These are phyloP conservation scores for Datisca glomerata DNA, from an alignment of 306 rosid species.

Conservation along the genomic window DNA sequence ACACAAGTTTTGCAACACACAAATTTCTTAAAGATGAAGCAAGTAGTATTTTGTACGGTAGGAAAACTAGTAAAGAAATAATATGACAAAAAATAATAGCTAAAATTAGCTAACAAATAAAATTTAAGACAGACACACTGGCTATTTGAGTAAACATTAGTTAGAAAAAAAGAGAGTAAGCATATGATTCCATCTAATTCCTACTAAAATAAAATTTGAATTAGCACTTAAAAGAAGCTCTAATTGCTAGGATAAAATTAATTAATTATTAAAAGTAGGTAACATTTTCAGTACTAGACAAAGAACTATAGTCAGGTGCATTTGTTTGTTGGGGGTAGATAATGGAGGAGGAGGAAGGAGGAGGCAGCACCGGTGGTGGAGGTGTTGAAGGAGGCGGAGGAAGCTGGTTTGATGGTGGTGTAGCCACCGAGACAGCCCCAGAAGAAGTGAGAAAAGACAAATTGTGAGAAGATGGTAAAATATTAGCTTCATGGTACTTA, in stretches of 20 bases:
- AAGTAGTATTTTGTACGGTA: too few relatives aligned
- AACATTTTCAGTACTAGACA: conserved; percentile 24
- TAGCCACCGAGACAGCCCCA: conserved; percentile 38
- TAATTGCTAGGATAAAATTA: neutral
- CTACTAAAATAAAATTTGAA: neutral
- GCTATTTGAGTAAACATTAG: too few relatives aligned
- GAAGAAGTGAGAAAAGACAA: conserved; percentile 38
- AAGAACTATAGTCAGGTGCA: conserved; percentile 19
- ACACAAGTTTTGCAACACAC: too few relatives aligned
- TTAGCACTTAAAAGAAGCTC: neutral
- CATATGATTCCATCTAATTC: neutral
- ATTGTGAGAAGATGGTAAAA: conserved; percentile 6
- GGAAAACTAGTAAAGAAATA: too few relatives aligned
- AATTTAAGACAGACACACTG: too few relatives aligned
- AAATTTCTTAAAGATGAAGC: too few relatives aligned
- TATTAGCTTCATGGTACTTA: conserved; percentile 53
- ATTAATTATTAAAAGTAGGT: conserved; percentile 15
- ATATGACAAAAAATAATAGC: too few relatives aligned
- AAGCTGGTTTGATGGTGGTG: too few relatives aligned
- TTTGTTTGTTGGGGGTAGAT: conserved; percentile 26
- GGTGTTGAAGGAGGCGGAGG: conserved; percentile 27
- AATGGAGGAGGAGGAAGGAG: conserved; percentile 22
- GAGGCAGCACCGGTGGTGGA: conserved; percentile 11
- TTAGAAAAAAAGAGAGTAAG: neutral
- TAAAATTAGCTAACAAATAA: too few relatives aligned